Evolutionary conservation across 2,329 filamentous ascomycete genomes (phyloP), one percentile per base, ranked within the genome.

Genomic region (Zasmidium angulare): DNA sequence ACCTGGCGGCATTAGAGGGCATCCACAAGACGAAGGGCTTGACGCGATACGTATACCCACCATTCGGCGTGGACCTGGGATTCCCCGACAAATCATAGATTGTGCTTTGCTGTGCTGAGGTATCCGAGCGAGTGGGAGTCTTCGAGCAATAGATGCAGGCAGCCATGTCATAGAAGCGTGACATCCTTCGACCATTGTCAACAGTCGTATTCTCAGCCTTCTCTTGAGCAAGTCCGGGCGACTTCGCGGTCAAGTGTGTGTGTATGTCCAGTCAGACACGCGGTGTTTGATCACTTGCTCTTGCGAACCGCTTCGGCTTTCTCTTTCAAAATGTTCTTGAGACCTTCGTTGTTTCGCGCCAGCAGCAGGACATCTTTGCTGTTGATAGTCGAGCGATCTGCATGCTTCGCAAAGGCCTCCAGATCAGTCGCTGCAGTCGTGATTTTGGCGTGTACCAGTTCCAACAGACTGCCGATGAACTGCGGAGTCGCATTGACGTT

Each of bases 281-380:
- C n/a, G n/a, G n/a, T n/a, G n/a, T 29, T 11, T 29, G 6, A 29
- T 29, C 53, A 50, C 40, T 66, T 57, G 61, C 51, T 52, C 56
- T 57, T 65, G 47, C 66, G 68, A 17, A 76, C 68, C 4, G 67
- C 77, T 56, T 92, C 87, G 24, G 92, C 79, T 68, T 86, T 86
- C 53, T 84, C 81, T 72, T 84, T 84, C 71, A 99, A 82, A 31
- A 98, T 86, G 17, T 82, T 82, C 66, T 93, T 86, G 20, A 99
- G 77, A 19, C 92, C 91, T 58, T 93, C 89, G 68, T 98, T 99
- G 60, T 93, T 86, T 62, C 95, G 82, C 23, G 91, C 88, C 26
- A 99, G 84, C 7, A 99, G 83, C 69, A 98, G 79, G 12, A 98
- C 93, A 72, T 99, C 95, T 53, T 93, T 89, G 0, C 89, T 89